These are phyloP conservation scores for Phytophthora pisi DNA, from an alignment of 352 stramenopile genomes.

Conservation along the genomic window DNA sequence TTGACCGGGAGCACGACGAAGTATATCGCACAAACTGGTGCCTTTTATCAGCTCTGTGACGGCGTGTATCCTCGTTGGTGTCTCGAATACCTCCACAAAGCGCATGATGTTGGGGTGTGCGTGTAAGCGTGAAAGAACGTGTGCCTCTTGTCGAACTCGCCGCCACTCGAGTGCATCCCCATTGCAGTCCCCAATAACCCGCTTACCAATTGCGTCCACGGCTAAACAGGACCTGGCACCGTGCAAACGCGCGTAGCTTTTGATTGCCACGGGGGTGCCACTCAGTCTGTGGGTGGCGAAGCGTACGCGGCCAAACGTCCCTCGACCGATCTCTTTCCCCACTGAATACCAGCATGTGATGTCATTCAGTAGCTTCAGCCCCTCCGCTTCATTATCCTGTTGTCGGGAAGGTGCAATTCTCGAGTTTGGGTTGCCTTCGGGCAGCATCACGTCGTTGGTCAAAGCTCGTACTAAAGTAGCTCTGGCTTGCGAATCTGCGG, in stretches of 20 bases:
- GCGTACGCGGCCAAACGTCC: conserved; percentile 62
- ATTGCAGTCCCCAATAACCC: background rate
- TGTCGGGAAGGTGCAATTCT: background rate
- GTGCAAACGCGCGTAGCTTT: conserved; percentile 61
- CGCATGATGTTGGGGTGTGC: conserved; percentile 51
- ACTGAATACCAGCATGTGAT: conserved; percentile 49
- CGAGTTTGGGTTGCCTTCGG: background rate
- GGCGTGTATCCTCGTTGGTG: conserved; percentile 56
- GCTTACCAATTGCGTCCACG: conserved; percentile 9
- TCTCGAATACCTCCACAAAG: conserved; percentile 70
- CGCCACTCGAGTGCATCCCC: conserved; percentile 61
- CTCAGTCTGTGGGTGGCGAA: conserved; percentile 52
- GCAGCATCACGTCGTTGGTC: background rate
- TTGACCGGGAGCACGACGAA: conserved; percentile 37
- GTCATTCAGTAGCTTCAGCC: conserved; percentile 21
- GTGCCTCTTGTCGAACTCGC: conserved; percentile 60
- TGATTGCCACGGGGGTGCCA: conserved; percentile 55
- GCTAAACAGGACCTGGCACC: conserved; percentile 43
- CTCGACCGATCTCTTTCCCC: conserved; percentile 52
- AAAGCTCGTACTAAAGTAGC: conserved; percentile 11
- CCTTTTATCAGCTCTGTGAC: conserved; percentile 59
- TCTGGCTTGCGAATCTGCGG: conserved; percentile 21
- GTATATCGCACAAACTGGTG: conserved; percentile 50
- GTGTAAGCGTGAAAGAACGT: conserved; percentile 45
- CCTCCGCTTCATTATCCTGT: conserved; percentile 9